phyloP scores from a whole-genome alignment of 1,284 basidiomycete species.

The Puccinia coronata region DNA sequence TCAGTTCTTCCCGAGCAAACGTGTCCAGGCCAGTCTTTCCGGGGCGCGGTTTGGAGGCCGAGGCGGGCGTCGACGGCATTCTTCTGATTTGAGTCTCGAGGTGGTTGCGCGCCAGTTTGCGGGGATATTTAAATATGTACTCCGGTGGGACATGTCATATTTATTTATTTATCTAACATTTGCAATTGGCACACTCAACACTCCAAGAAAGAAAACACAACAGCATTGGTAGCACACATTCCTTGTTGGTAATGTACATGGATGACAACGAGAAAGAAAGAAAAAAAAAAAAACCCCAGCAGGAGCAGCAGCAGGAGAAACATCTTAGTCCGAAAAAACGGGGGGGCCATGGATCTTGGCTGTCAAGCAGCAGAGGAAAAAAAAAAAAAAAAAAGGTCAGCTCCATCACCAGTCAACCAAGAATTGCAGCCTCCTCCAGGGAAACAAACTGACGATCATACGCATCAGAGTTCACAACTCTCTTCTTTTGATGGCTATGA shows the following conservation, averaged over 20 bases:
- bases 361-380: neutral
- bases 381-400: neutral
- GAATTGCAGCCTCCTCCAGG: neutral
- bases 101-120: neutral
- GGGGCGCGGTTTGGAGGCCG: neutral
- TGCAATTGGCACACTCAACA: too few relatives aligned
- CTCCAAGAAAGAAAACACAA: too few relatives aligned
- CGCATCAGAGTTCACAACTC: neutral
- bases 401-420: too few relatives aligned
- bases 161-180: too few relatives aligned
- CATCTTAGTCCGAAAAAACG: conserved; percentile 20
- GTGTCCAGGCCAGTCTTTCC: neutral
- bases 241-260: too few relatives aligned
- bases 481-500: conserved; percentile 4
- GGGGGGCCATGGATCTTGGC: conserved; percentile 20
- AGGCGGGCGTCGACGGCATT: neutral
- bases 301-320: neutral
- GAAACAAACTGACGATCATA: conserved; percentile 22
- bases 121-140: too few relatives aligned
- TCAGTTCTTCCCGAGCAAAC: conserved; percentile 5
- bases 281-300: neutral
- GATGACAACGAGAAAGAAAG: too few relatives aligned
- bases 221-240: too few relatives aligned
- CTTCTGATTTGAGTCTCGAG: neutral
- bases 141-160: too few relatives aligned